Conservation (phyloP, 1,284 basidiomycete genomes). For the Rhodofomes roseus region DNA sequence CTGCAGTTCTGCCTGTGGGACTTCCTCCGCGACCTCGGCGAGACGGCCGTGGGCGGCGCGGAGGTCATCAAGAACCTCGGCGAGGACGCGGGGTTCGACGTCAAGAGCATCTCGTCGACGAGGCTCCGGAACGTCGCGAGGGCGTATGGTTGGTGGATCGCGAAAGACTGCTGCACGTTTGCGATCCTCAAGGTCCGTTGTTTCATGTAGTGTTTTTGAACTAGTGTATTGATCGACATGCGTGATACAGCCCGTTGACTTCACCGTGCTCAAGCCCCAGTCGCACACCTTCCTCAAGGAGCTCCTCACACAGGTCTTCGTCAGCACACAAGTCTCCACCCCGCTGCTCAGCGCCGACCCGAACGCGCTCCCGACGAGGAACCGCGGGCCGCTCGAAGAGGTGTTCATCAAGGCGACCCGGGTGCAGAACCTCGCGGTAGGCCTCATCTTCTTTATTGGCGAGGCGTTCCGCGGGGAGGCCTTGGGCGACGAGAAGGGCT, state of each 20-base stretch:
- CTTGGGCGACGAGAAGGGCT: constrained; percentile 37
- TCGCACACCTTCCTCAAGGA: constrained; percentile 66
- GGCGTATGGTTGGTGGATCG: constrained; percentile 84
- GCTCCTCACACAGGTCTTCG: constrained; percentile 64
- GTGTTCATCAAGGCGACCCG: constrained; percentile 68
- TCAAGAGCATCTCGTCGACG: constrained; percentile 56
- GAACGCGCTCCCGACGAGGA: constrained; percentile 39
- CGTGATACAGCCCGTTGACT: constrained; percentile 72
- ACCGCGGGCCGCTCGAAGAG: constrained; percentile 64
- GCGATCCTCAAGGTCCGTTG: constrained; percentile 75
- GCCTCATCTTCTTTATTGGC: constrained; percentile 66
- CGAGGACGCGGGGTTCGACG: constrained; percentile 45
- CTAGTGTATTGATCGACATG: neutral
- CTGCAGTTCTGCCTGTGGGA: constrained; percentile 98
- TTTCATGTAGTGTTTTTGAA: neutral
- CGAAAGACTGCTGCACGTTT: constrained; percentile 68
- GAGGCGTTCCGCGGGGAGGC: constrained; percentile 38
- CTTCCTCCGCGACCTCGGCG: constrained; percentile 89
- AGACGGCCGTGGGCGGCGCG: constrained; percentile 77
- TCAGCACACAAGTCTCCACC: constrained; percentile 69
- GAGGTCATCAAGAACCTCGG: constrained; percentile 68
- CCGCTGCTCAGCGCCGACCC: constrained; percentile 48
- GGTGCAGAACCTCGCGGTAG: constrained; percentile 58
- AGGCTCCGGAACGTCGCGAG: constrained; percentile 65
- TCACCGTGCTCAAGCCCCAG: constrained; percentile 64